These are phyloP conservation scores for Lathyrus sativus DNA, from an alignment of 306 rosid genomes.

Conservation along the genomic window DNA sequence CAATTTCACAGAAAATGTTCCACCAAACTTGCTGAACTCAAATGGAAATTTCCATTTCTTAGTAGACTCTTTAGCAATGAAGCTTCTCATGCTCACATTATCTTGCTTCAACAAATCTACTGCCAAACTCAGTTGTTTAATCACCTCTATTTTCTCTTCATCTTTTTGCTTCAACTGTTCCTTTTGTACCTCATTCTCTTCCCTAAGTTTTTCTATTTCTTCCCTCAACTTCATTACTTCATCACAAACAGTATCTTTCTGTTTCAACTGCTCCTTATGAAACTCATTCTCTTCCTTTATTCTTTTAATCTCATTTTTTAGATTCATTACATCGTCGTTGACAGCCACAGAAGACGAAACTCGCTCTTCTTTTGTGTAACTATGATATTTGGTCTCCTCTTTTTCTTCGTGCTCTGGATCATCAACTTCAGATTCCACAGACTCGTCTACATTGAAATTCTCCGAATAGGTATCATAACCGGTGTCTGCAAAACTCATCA, in stretches of 20 bases:
- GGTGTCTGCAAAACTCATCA: constrained; percentile 37
- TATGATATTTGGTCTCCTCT: constrained; percentile 33
- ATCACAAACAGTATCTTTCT: constrained; percentile 39
- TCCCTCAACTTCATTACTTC: constrained; percentile 55
- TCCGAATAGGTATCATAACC: constrained; percentile 66
- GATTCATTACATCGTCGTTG: constrained; percentile 48
- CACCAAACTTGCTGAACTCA: constrained; percentile 57
- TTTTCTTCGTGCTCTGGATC: constrained; percentile 58
- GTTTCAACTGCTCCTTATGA: constrained; percentile 48
- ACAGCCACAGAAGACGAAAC: constrained; percentile 10
- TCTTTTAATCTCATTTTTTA: constrained; percentile 60
- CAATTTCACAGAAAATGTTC: constrained; percentile 51
- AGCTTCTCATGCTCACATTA: constrained; percentile 60
- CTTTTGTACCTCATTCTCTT: constrained; percentile 54
- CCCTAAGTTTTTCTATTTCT: constrained; percentile 55
- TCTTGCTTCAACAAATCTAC: constrained; percentile 72
- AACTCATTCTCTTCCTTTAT: constrained; percentile 54
- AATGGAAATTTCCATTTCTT: constrained; percentile 54
- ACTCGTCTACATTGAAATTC: constrained; percentile 54
- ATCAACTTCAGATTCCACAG: constrained; percentile 75
- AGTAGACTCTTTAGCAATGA: constrained; percentile 43
- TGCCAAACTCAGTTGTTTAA: constrained; percentile 74
- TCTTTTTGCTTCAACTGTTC: constrained; percentile 62
- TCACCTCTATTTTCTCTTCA: constrained; percentile 74
- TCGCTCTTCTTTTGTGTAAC: constrained; percentile 32